Percentiles rank a stretch among this genome's conserved stretches.
phyloP scores from a whole-genome alignment of 768 basidiomycete genomes.

The Podaxis mareebaensis region DNA sequence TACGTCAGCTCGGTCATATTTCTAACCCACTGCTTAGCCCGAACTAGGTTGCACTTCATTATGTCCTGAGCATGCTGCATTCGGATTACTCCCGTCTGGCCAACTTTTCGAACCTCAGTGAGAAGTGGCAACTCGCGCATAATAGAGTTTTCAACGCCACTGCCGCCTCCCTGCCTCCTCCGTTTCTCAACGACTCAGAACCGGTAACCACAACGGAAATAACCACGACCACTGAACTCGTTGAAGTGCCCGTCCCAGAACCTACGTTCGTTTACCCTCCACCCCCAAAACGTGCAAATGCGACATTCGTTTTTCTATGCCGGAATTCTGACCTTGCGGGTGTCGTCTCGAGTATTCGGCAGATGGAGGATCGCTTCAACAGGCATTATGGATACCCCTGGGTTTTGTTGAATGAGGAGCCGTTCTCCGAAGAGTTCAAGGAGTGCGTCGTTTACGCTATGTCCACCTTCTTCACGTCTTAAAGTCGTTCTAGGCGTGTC shows the following conservation, averaged over 20 bases:
- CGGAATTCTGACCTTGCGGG: conserved; percentile 54
- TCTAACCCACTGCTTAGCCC: background rate
- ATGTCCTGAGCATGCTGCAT: conserved; percentile 50
- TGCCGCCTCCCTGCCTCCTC: background rate
- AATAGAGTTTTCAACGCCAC: conserved; percentile 17
- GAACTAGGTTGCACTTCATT: conserved; percentile 54
- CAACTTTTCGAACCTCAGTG: conserved; percentile 40
- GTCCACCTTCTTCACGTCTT: background rate
- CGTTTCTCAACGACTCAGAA: conserved; percentile 7
- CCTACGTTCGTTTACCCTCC: background rate
- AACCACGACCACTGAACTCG: conserved; percentile 2
- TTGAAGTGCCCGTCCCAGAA: conserved; percentile 5
- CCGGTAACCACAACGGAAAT: background rate
- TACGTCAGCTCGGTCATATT: conserved; percentile 28
- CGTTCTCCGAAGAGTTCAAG: conserved; percentile 75
- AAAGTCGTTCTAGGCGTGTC: conserved; percentile 41
- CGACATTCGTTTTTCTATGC: conserved; percentile 77
- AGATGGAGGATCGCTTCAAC: conserved; percentile 87
- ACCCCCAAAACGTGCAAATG: conserved; percentile 53
- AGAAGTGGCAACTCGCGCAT: conserved; percentile 24
- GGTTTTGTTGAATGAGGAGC: conserved; percentile 83
- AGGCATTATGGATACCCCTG: conserved; percentile 72
- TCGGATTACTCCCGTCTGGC: conserved; percentile 50
- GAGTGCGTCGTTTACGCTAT: conserved; percentile 33
- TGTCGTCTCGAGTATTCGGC: conserved; percentile 57